Base-by-base conservation (phyloP, 2,329 filamentous ascomycete genomes). In the Aspergillus thermomutatus region DNA sequence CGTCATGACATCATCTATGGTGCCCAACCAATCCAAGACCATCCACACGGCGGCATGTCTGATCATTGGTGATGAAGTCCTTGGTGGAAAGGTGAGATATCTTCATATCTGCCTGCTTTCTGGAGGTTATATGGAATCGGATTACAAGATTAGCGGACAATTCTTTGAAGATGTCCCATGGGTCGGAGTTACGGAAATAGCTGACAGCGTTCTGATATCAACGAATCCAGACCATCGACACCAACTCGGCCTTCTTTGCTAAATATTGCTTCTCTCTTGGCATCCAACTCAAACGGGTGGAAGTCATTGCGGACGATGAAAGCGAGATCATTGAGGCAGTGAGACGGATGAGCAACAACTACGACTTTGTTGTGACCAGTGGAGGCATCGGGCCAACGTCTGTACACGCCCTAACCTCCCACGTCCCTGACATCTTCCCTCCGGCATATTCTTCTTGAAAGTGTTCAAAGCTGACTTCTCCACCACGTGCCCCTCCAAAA, bases 381-480 rank as follows among this genome's bases (percentile, higher is more conserved):
- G 93, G 94, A 64, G 93, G 94, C 28, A 97, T 99, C 69, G 93
- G 93, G 10, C 94, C 94, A 63, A 97, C 93, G 89, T 93, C 77
- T 79, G 87, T 75, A 56, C 61, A 55, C 31, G 31, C 37, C 40
- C 52, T 56, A 27, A 17, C 52, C 46, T 48, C 27, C 27, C 25
- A 21, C 11, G n/a, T 26, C 40, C 27, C 26, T 19, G 17, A 49
- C 56, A 43, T 17, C 11, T 31, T 25, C 11, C 10, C 4, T 31
- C 37, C 53, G 48, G n/a, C n/a, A 5, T 50, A 28, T 11, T 28
- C 37, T 21, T 10, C 10, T 9, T 34, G 26, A 26, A 31, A 37
- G 50, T 28, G 19, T 40, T 40, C 23, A 23, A 41, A 43, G 54
- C 58, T 61, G 49, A 60, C 55, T 49, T 26, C 19, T 46, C 23